phyloP scores from a whole-genome alignment of 768 basidiomycete genomes.

The Thelephora aurantiotincta region DNA sequence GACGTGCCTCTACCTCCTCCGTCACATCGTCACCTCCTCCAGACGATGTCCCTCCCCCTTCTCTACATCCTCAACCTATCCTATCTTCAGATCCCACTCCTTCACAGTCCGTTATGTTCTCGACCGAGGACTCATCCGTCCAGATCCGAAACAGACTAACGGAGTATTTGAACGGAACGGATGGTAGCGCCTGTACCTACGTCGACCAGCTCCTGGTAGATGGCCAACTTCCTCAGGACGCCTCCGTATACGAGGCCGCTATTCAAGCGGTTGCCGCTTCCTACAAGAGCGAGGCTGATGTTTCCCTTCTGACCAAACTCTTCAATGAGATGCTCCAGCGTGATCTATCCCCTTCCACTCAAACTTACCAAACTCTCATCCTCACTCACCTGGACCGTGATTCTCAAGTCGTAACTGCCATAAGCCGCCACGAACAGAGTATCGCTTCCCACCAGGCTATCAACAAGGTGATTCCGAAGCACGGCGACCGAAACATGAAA shows the following conservation, averaged over 20 bases:
- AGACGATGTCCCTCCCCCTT: conserved; percentile 6
- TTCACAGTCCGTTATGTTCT: conserved; percentile 14
- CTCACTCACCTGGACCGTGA: conserved; percentile 52
- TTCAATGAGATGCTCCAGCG: conserved; percentile 61
- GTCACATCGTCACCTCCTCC: conserved; percentile 9
- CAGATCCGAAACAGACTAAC: conserved; percentile 6
- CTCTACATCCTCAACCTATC: conserved; percentile 2
- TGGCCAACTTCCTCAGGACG: conserved; percentile 17
- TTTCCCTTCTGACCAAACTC: conserved; percentile 42
- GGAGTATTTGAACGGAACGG: conserved; percentile 4
- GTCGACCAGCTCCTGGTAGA: conserved; percentile 8
- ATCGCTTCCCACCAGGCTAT: conserved; percentile 21
- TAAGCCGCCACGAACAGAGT: conserved; percentile 28
- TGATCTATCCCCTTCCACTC: conserved; percentile 43
- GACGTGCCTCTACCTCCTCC: conserved; percentile 9
- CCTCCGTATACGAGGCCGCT: conserved; percentile 49
- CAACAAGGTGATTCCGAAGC: conserved; percentile 12
- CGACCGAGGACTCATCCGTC: conserved; percentile 13
- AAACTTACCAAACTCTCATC: conserved; percentile 53
- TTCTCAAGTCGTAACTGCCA: conserved; percentile 37
- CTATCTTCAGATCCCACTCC: conserved; percentile 12
- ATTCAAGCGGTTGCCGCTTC: conserved; percentile 36
- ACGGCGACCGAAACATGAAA: conserved; percentile 17
- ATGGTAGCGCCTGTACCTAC: conserved; percentile 17
- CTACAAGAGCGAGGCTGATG: conserved; percentile 35